Percentiles rank a stretch among this genome's conserved stretches.
These are phyloP conservation scores for Pseudogymnoascus destructans DNA, from an alignment of 2,329 filamentous ascomycete species.

Conservation along the genomic window DNA sequence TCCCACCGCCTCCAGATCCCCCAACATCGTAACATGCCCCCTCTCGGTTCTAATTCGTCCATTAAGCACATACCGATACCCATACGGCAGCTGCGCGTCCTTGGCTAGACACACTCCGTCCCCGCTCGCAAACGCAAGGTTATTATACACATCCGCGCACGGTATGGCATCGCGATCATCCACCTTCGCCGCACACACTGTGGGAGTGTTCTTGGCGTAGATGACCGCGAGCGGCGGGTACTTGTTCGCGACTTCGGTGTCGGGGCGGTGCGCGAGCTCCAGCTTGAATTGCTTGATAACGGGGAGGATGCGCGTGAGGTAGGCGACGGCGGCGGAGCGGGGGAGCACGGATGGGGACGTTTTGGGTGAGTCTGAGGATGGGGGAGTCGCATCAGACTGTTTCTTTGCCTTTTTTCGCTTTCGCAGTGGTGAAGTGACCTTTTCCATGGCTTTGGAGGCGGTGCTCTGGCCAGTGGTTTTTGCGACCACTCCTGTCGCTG, in stretches of 20 bases:
- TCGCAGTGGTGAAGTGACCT: neutral
- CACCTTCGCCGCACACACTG: slow-evolving; percentile 70
- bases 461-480: neutral
- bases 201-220: slow-evolving; percentile 78
- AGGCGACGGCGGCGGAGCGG: slow-evolving; percentile 35
- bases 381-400: neutral
- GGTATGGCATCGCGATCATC: slow-evolving; percentile 59
- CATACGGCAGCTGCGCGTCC: slow-evolving; percentile 72
- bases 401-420: neutral
- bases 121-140: slow-evolving; percentile 72
- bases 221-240: slow-evolving; percentile 77
- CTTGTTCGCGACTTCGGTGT: slow-evolving; percentile 48
- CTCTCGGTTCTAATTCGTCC: slow-evolving; percentile 69
- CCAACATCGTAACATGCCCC: slow-evolving; percentile 77
- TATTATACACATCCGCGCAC: slow-evolving; percentile 67
- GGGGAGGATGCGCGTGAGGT: slow-evolving; percentile 62
- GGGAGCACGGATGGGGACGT: slow-evolving; percentile 20
- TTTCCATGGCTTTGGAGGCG: neutral
- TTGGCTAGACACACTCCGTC: slow-evolving; percentile 81
- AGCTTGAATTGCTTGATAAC: slow-evolving; percentile 63
- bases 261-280: slow-evolving; percentile 50
- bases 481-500: neutral
- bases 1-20: slow-evolving; percentile 72
- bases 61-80: slow-evolving; percentile 60
- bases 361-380: neutral